Evolutionary conservation across 2,329 filamentous ascomycete species (phyloP), one percentile per base, ranked within the genome.

Genomic region (Neopestalotiopsis sp.): DNA sequence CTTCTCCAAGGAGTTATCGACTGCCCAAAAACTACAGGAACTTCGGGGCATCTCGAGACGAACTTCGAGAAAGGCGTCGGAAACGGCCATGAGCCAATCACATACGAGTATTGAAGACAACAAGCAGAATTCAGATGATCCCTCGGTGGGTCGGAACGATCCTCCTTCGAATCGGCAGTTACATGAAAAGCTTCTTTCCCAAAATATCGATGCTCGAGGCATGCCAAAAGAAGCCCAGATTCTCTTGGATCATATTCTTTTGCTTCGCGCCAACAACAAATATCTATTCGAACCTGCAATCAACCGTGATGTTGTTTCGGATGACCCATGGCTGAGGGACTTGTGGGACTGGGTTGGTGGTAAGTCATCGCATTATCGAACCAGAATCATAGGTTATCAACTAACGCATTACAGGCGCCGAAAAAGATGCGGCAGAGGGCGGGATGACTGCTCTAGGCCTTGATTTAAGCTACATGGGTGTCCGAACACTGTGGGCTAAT

Each of bases 261-360:
- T 91, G 10, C 79, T 88, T 49, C 86, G 90, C 17, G 88, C 89
- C 7, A 87, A 87, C 71, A 88, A 89, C 72, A 86, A 84, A 67
- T 92, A 91, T 71, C 79, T 91, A 0, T 90, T 91, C 70, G 84
- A 94, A 74, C 90, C 89, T 69, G 80, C 81, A 17, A 86, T 83
- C 62, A 96, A 96, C 74, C 86, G 87, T 70, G 81, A 85, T 5
- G 86, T 95, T n/a, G 86, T 92, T 1, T 83, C 85, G 5, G 92
- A 94, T 70, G 91, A 95, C 74, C 88, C 88, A 38, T 93, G 92
- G 88, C 83, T 95, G n/a, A 86, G 90, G 68, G 91, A 92, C 68
- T 82, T 93, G n/a, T 97, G 94, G 94, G 88, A 89, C 61, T 93
- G 92, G 85, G 84, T 95, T 62, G 85, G 88, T 69, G 89, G 92